A percentile compares a stretch with the other conserved stretches of the same genome.
These are phyloP conservation scores for Lophiotrema nucula DNA, from an alignment of 495 filamentous ascomycete species.

Conservation along the genomic window DNA sequence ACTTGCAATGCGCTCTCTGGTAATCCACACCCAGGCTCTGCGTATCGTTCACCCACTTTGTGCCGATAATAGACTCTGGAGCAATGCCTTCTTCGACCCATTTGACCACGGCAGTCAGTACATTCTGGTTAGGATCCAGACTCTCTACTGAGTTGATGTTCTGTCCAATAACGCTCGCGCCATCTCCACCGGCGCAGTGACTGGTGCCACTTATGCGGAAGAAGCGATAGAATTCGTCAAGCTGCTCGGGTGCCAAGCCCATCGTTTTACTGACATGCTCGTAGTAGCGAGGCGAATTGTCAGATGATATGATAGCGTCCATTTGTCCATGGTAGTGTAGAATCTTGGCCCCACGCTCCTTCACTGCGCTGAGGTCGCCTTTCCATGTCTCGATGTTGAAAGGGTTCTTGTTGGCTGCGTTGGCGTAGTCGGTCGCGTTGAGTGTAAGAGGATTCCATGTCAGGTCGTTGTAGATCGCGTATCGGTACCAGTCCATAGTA, in stretches of 20 bases:
- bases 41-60: conserved; percentile 24
- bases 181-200: conserved; percentile 54
- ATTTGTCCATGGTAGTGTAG: conserved; percentile 38
- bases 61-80: conserved; percentile 43
- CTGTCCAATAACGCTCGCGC: conserved; percentile 56
- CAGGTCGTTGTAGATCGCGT: conserved; percentile 54
- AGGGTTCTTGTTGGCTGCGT: conserved; percentile 38
- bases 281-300: conserved; percentile 37
- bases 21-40: conserved; percentile 13
- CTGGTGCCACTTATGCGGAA: conserved; percentile 60
- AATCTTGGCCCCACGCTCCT: conserved; percentile 36
- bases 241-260: conserved; percentile 39
- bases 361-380: conserved; percentile 35
- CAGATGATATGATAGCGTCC: conserved; percentile 33
- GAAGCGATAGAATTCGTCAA: conserved; percentile 61
- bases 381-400: conserved; percentile 53
- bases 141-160: conserved; percentile 25
- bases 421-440: conserved; percentile 44
- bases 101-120: conserved; percentile 51
- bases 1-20: conserved; percentile 24
- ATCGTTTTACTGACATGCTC: conserved; percentile 48
- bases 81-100: conserved; percentile 62
- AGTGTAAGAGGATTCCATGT: conserved; percentile 48
- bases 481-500: conserved; percentile 43
- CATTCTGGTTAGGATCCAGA: conserved; percentile 13